Base-by-base conservation (phyloP, 495 filamentous ascomycete species). In the Xylaria longipes region DNA sequence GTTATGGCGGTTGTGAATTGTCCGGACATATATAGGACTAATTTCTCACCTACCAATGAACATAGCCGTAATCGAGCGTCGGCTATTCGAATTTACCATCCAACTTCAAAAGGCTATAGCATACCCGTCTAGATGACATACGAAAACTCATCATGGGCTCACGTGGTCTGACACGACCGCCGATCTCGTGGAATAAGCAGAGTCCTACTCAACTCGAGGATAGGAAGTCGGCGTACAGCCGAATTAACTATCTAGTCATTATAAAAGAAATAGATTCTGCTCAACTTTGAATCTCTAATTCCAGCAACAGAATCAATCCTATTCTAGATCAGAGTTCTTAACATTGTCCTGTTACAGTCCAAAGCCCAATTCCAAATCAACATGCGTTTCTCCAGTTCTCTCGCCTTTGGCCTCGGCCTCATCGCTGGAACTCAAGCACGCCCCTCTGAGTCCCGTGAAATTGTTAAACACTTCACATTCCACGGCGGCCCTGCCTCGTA, bases 401-500 rank as follows among this genome's bases (percentile, higher is more conserved):
- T 74, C 61, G 58, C 74, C 41, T 29, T 74, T 50, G 52, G 67
- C 68, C 41, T 76, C 12, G 69, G 72, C 31, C 76, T 76, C 63
- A 65, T 72, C n/a, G 70, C 70, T 27, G 64, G 70, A 61, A 57
- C 71, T 37, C 72, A 50, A 14, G 71, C 76, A 7, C 67, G 61
- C 43, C 71, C 74, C 5, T 3, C 73, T 1, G 66, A 75, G 31
- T 60, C 54, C 1, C 70, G 68, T 43, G 67, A 64, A 35, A 57
- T 69, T 37, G 65, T 72, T 31, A 73, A 65, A 0, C 57, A 78
- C 29, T 57, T 80, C 25, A 75, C 61, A 15, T 73, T 78, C 57
- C 68, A 80, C 63, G 75, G 73, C 20, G 76, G 74, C 11, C 75
- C 76, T 17, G 75, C 70, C n/a, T 74, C 73, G 2, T 77, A 80